Evolutionary conservation across 306 rosid species (phyloP), one percentile per base, ranked within the genome.

Genomic region (Prunus mira): DNA sequence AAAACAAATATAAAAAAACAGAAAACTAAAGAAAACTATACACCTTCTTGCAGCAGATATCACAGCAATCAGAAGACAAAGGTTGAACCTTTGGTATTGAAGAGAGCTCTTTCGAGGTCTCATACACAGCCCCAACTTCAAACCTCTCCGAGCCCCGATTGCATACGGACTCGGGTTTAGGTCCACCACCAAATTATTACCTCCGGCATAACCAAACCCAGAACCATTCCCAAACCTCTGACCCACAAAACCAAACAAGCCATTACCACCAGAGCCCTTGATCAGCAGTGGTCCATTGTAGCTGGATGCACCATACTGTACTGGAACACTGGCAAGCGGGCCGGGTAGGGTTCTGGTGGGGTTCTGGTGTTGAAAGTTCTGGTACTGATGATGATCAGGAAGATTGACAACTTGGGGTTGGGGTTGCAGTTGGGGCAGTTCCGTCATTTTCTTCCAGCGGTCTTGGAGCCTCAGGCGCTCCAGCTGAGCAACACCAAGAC

Each of bases 21-120:
- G 9, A 54, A 24, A 4, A 8, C n/a, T 9, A n/a, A 11, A 12
- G 14, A 25, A 72, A 55, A 9, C 5, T 19, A 22, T 11, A 52
- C 50, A 94, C 98, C 97, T 90, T 90, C 97, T 90, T 90, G 81
- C 72, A 75, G 86, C 81, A 84, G 69, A 65, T 6, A 77, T 84
- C 93, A 75, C 87, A 80, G 62, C 28, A 64, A 51, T 78, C 46
- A 72, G 82, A 61, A 19, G 69, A 57, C 45, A 81, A 13, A 8
- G 49, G 63, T 57, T 69, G 81, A 19, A 75, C 54, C 64, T 90
- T 92, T 92, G 95, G 97, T 25, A 82, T 84, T 84, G 98, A 91
- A 93, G 97, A 84, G 97, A 90, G 96, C 87, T 91, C 97, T 83
- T 66, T 85, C 45, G 96, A 88, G 85, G 78, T 80, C 88, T 88